Evolutionary conservation across 75 land plant species (phyloP), one percentile per base, ranked within the genome.

Genomic region (Azolla pinnata): DNA sequence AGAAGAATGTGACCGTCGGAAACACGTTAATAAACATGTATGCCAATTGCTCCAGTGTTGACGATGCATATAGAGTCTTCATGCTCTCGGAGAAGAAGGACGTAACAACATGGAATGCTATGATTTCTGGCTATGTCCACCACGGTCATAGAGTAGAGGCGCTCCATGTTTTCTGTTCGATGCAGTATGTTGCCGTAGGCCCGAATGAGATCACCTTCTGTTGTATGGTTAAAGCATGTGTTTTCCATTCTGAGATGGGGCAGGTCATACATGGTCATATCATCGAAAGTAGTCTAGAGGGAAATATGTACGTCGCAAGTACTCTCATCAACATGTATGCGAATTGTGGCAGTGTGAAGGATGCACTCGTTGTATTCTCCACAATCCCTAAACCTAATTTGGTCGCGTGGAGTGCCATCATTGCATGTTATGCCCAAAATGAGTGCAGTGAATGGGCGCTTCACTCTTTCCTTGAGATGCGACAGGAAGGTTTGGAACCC

Each of bases 381-480:
- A 53, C 57, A n/a, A 65, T 69, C 66, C 48, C 31, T 25, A 77
- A 70, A 44, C 72, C 57, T 33, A 80, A 83, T 59, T 66, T 68
- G 29, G 44, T 73, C 16, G 62, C 80, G 0, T 86, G 90, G 90
- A 83, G 78, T 31, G 78, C 81, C 9, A 31, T 76, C 8, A 77
- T 86, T 67, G 78, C 76, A 28, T 74, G 83, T 20, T 80, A 76
- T 69, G 83, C 71, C 33, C 81, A 79, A 42, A 80, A 83, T 61
- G 73, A 68, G 5, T 21, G 44, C 16, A 47, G 61, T 25, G 14
- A 62, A 31, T 23, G 42, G 30, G 82, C 80, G 12, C 4, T 82
- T 23, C 61, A 76, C 18, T 45, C 76, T 27, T 85, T 85, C 35
- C 54, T 57, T 19, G 50, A 75, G 18, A 85, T 85, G 88, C 82